phyloP scores from a whole-genome alignment of 805 yeast species.

The Sungouiella blattae region DNA sequence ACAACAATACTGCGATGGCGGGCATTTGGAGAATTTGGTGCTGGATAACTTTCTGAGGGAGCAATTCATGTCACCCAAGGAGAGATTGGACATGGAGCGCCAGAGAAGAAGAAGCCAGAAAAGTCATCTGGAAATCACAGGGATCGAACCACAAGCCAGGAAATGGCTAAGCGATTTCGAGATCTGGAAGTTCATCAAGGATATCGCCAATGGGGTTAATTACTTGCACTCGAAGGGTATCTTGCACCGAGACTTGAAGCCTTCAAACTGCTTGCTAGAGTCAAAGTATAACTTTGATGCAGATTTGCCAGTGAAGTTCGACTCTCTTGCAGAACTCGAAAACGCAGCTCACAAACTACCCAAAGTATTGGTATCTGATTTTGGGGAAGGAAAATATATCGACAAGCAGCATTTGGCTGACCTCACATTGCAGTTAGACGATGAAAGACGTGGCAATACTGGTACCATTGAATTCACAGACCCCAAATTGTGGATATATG shows the following conservation, averaged over 20 bases:
- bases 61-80: constrained; percentile 21
- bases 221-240: constrained; percentile 73
- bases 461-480: constrained; percentile 89
- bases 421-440: constrained; percentile 16
- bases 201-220: constrained; percentile 65
- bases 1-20: constrained; percentile 87
- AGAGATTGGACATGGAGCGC: constrained; percentile 26
- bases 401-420: constrained; percentile 40
- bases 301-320: neutral
- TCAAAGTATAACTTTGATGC: constrained; percentile 17
- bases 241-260: constrained; percentile 86
- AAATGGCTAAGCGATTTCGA: constrained; percentile 52
- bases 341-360: constrained; percentile 43
- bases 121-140: neutral
- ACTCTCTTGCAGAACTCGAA: constrained; percentile 11
- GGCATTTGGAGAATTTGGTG: constrained; percentile 69
- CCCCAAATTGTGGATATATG: constrained; percentile 62
- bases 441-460: constrained; percentile 71
- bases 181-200: constrained; percentile 63
- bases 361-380: constrained; percentile 76
- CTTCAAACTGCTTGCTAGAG: constrained; percentile 76
- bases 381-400: constrained; percentile 82
- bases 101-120: constrained; percentile 16
- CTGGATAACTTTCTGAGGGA: constrained; percentile 21
- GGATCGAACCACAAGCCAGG: neutral